Evolutionary conservation across 495 filamentous ascomycete species (phyloP).

Genomic region (Penicillium crystallinum): DNA sequence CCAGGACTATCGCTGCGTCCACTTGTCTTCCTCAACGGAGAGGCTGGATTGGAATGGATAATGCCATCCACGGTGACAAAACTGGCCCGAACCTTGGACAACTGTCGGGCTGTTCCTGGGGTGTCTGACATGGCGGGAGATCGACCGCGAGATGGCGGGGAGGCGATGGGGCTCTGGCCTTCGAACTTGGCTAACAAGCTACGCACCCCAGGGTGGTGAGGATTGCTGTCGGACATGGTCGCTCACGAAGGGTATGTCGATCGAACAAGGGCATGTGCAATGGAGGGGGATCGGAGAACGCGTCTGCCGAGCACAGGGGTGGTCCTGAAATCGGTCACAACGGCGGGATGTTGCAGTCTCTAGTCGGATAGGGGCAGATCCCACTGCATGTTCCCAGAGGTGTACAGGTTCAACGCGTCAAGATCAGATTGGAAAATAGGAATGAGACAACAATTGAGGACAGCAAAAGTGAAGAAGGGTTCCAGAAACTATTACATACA

Average conservation of each 20-base stretch:
- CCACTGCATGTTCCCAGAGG: constrained; percentile 8
- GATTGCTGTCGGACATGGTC: constrained; percentile 45
- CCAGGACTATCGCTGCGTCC: constrained; percentile 30
- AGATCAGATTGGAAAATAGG: constrained; percentile 5
- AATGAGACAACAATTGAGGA: constrained; percentile 7
- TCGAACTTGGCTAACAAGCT: constrained; percentile 90
- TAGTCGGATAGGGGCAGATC: constrained; percentile 6
- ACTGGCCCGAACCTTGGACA: constrained; percentile 75
- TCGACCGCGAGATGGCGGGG: constrained; percentile 68
- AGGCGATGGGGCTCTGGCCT: constrained; percentile 47
- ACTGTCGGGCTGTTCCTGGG: constrained; percentile 49
- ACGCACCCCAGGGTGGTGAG: constrained; percentile 51
- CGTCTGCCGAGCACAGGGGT: constrained; percentile 14
- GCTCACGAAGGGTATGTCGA: constrained; percentile 2
- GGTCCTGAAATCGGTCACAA: neutral
- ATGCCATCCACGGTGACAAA: constrained; percentile 71
- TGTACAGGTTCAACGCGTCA: constrained; percentile 6
- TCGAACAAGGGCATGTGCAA: constrained; percentile 17
- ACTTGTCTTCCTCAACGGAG: constrained; percentile 34
- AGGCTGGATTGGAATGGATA: constrained; percentile 28
- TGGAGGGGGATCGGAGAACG: constrained; percentile 15
- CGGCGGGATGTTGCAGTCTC: neutral
- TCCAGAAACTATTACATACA: constrained; percentile 17
- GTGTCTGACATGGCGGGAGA: constrained; percentile 56
- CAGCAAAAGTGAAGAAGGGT: constrained; percentile 16